These are phyloP conservation scores for Panaeolus cyanescens DNA, from an alignment of 768 basidiomycete species.

Conservation along the genomic window DNA sequence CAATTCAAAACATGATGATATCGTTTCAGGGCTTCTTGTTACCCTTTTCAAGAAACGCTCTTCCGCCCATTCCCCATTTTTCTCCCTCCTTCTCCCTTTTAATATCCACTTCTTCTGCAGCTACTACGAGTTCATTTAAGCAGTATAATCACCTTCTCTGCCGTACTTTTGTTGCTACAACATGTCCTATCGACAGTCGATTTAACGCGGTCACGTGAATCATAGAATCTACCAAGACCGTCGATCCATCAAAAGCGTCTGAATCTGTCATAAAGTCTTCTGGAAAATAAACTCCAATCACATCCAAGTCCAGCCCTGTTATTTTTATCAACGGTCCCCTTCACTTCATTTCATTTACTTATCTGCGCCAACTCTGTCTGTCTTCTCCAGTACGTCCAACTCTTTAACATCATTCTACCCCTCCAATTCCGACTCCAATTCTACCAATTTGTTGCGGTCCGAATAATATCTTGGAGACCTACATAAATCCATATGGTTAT, in stretches of 20 bases:
- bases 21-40: neutral
- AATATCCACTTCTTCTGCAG: neutral
- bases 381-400: neutral
- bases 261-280: neutral
- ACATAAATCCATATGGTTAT: neutral
- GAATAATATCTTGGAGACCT: neutral
- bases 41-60: neutral
- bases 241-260: conserved; percentile 6
- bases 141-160: neutral
- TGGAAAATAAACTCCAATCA: neutral
- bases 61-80: neutral
- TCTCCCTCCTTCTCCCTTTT: neutral
- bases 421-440: neutral
- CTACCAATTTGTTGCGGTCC: neutral
- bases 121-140: neutral
- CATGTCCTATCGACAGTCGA: neutral
- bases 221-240: conserved; percentile 3
- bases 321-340: neutral
- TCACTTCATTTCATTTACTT: neutral
- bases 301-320: neutral
- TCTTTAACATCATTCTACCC: neutral
- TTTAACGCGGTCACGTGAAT: conserved; percentile 18
- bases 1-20: neutral
- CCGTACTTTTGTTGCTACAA: neutral
- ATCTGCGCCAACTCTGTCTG: neutral